phyloP scores from a whole-genome alignment of 257 asterid genomes.

The Schizonepeta tenuifolia region DNA sequence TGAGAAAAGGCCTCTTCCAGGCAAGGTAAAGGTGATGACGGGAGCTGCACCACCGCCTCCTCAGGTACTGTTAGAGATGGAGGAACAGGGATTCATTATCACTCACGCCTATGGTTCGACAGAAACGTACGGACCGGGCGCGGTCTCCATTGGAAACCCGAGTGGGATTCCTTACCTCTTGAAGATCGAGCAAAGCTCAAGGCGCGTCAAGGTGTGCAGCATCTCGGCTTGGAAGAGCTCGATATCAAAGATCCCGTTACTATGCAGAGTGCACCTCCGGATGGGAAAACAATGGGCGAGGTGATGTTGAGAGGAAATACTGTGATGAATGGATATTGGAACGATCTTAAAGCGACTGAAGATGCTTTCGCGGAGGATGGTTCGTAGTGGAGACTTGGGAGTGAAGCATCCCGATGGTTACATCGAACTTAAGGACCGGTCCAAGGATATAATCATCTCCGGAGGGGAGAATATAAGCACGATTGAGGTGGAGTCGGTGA shows the following conservation, averaged over 20 bases:
- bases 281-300: constrained; percentile 66
- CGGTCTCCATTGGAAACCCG: constrained; percentile 45
- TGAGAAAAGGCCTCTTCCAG: constrained; percentile 34
- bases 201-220: constrained; percentile 56
- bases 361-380: constrained; percentile 78
- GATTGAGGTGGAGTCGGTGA: constrained; percentile 59
- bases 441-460: constrained; percentile 49
- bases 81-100: constrained; percentile 51
- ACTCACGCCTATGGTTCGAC: constrained; percentile 61
- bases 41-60: constrained; percentile 63
- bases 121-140: constrained; percentile 71
- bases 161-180: constrained; percentile 34
- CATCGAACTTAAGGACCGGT: constrained; percentile 62
- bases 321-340: constrained; percentile 66
- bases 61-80: constrained; percentile 44
- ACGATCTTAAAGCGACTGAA: constrained; percentile 46
- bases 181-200: constrained; percentile 36
- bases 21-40: constrained; percentile 49
- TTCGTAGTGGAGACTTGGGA: constrained; percentile 67
- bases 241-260: constrained; percentile 61
- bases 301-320: constrained; percentile 72
- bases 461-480: constrained; percentile 63
- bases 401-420: constrained; percentile 57
- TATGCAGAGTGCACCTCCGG: constrained; percentile 63
- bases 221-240: constrained; percentile 50